Evolutionary conservation across 2,329 filamentous ascomycete species (phyloP), one percentile per base, ranked within the genome.

Genomic region (Arachnomyces sp.): DNA sequence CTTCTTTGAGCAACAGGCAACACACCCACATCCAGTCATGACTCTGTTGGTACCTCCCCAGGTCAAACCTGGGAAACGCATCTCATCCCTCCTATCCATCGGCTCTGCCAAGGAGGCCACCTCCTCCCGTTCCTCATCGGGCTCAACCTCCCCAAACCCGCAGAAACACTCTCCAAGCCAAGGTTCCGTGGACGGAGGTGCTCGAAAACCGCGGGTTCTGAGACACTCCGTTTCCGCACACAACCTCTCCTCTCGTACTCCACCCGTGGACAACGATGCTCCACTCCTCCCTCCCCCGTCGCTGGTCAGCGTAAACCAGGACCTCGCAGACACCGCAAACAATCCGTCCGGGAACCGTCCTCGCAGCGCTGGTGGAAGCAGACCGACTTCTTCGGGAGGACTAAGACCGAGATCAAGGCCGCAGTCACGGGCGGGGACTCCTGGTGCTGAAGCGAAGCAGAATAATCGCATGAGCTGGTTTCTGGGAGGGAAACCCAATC

Each of bases 31-130:
- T 29, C 34, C 31, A 30, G 32, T 36, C 40, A 30, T 43, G 40
- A 31, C 42, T 29, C 25, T 46, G 46, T 63, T 64, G 60, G 52
- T 66, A 49, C 65, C 62, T 17, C 57, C 63, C 53, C 63, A 62
- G 38, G 56, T 58, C 42, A 67, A 65, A 49, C 63, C 63, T 42
- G 64, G 62, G 42, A 66, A 61, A 53, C 65, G 65, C 43, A 64
- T 69, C 42, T 67, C 66, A 8, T 69, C 66, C 29, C 57, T 69
- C 34, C 68, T 69, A 44, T 67, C 65, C 5, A 43, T 67, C 44
- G 55, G 60, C 9, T 60, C 60, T 15, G 51, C 57, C 30, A 62
- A 63, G 44, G 61, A 65, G 37, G 17, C 30, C 34, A 16, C 31
- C 16, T 31, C 41, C n/a, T 46, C 40, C 3, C 38, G 36, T 13